Evolutionary conservation across 192 early-diverging fungal genomes (phyloP), one percentile per base, ranked within the genome.

Genomic region (Entophlyctis luteolus): DNA sequence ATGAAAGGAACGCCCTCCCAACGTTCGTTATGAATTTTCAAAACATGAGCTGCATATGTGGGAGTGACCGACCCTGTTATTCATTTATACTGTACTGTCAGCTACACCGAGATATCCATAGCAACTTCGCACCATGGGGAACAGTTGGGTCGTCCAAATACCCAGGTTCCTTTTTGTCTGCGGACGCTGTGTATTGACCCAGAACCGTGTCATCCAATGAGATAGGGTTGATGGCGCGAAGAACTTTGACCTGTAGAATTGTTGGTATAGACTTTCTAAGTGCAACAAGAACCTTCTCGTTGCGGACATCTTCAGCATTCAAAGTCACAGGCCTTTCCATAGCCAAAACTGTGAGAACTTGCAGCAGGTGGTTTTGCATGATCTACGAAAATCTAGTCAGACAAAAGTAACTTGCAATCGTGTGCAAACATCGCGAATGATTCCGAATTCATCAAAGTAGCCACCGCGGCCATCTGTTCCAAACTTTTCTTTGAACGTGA

Each of bases 401-500:
- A 18, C 59, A 33, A 72, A 72, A 20, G n/a, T 18, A 20, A 71
- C 8, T n/a, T 12, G n/a, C 39, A n/a, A 42, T 12, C 10, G n/a
- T 12, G n/a, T 42, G 38, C 4, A 88, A 46, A 98, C 96, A 70
- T 98, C 96, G 60, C 96, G 92, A 68, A 98, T 94, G 47, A 98
- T 96, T 27, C 96, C 96, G 82, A 95, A 96, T 79, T 96, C 93
- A 72, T 98, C 93, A 88, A 98, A 96, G 83, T 98, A 98, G 0
- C 96, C 96, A 52, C 96, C 96, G 46, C 96, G 89, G 25, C 96
- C 96, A 76, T 95, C 89, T 0, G 96, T 98, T 48, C 96, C 96
- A 71, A 98, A 89, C 58, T 88, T 87, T 77, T 98, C 96, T 71
- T 98, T 98, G 79, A 98, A 97, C 0, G 93, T 96, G 75, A 98